phyloP scores from a whole-genome alignment of 352 stramenopile species.

The Phytophthora niederhauseri region DNA sequence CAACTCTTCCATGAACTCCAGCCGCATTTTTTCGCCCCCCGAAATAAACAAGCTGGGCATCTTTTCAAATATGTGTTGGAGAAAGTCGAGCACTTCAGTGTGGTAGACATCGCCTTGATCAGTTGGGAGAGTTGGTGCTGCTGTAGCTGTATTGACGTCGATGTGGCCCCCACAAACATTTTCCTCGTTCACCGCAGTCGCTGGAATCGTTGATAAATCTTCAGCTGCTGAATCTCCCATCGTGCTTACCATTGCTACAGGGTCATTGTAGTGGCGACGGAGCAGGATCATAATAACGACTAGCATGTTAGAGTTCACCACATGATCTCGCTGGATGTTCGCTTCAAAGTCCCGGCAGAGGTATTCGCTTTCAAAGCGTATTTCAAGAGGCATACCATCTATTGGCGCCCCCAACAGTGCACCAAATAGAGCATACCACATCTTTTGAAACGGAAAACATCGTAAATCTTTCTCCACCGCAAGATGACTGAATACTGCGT shows the following conservation, averaged over 20 bases:
- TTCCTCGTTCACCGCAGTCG: background rate
- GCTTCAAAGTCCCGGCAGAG: slow-evolving; percentile 73
- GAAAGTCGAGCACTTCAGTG: slow-evolving; percentile 62
- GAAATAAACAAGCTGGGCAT: slow-evolving; percentile 47
- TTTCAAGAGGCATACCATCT: slow-evolving; percentile 63
- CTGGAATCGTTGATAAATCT: background rate
- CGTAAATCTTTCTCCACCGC: slow-evolving; percentile 1
- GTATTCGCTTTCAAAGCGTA: slow-evolving; percentile 69
- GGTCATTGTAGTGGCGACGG: slow-evolving; percentile 63
- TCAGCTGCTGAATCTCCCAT: slow-evolving; percentile 6
- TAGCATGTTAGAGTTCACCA: slow-evolving; percentile 59
- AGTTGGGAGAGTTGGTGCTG: background rate
- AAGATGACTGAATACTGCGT: slow-evolving; percentile 29
- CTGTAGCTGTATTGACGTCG: background rate
- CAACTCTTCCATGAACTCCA: slow-evolving; percentile 66
- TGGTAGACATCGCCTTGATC: slow-evolving; percentile 35
- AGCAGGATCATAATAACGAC: slow-evolving; percentile 60
- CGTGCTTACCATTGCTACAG: slow-evolving; percentile 37
- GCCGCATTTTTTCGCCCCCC: slow-evolving; percentile 52
- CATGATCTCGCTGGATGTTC: slow-evolving; percentile 59
- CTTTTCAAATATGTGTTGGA: slow-evolving; percentile 51
- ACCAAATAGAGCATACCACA: slow-evolving; percentile 77
- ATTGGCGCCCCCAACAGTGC: slow-evolving; percentile 64
- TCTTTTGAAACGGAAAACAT: slow-evolving; percentile 65
- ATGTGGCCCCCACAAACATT: background rate